phyloP scores from a whole-genome alignment of 1,284 basidiomycete species.

The Heterobasidion occidentale region DNA sequence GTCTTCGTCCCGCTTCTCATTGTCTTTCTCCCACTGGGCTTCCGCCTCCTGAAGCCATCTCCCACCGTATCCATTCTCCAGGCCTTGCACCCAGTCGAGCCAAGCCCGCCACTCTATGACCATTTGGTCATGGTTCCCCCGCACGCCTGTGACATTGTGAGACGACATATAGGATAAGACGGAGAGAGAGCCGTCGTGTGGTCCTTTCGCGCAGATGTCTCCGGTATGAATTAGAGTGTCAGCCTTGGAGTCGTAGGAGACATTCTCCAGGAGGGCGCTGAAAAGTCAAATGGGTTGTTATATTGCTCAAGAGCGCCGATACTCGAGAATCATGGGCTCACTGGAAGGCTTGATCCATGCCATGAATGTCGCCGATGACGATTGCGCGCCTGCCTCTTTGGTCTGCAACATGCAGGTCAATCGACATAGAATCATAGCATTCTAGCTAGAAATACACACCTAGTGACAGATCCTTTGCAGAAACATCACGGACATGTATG shows the following conservation, averaged over 20 bases:
- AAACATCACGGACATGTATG: conserved; percentile 30
- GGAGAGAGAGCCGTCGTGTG: conserved; percentile 47
- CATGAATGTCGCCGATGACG: conserved; percentile 81
- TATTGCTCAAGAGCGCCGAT: background rate
- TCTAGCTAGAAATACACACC: conserved; percentile 25
- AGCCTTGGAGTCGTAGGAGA: conserved; percentile 47
- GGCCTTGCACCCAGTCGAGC: conserved; percentile 55
- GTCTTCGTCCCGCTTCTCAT: background rate
- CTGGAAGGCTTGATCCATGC: conserved; percentile 63
- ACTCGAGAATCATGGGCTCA: conserved; percentile 25
- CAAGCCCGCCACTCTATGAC: conserved; percentile 83
- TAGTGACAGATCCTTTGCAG: conserved; percentile 40
- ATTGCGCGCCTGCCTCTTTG: conserved; percentile 51
- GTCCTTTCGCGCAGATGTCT: conserved; percentile 71
- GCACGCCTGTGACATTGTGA: conserved; percentile 62
- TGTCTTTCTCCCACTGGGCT: conserved; percentile 29
- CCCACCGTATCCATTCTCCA: conserved; percentile 22
- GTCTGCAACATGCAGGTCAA: conserved; percentile 25
- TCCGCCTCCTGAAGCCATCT: conserved; percentile 44
- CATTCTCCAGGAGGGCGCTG: conserved; percentile 54
- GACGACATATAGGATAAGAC: conserved; percentile 59
- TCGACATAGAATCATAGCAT: background rate
- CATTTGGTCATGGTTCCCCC: conserved; percentile 89
- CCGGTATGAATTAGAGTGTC: conserved; percentile 78
- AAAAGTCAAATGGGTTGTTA: background rate